Evolutionary conservation across 371 early-diverging fungal genomes (phyloP), one percentile per base, ranked within the genome.

Genomic region (Mucor piriformis): DNA sequence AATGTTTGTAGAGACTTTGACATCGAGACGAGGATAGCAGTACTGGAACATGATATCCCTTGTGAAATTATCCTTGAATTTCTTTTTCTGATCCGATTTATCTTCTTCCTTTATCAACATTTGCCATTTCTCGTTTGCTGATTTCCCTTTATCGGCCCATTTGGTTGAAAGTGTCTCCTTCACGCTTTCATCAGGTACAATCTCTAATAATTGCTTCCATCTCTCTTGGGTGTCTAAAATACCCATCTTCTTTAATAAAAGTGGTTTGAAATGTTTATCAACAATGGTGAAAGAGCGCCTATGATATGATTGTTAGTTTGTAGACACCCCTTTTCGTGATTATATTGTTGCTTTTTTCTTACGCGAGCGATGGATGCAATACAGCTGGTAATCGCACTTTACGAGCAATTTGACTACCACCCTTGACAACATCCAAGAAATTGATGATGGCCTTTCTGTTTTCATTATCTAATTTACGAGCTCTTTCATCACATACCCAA

Each of bases 401-500:
- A 52, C 81, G 78, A 15, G 74, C 70, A 56, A 80, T 69, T 42
- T 90, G 82, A 3, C 87, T 78, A n/a, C 94, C 92, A 13, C 94
- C 96, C 70, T 90, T 91, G 62, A 95, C 73, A 13, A 96, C 81
- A 57, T 90, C 90, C 35, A 98, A 54, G 72, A 93, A 99, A 18
- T 79, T 79, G 0, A 94, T 89, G 53, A 99, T 89, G 0, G 95
- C 92, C 47, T 83, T 82, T 59, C 99, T 74, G 13, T 84, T 87
- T n/a, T 88, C 86, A 43, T 89, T 88, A 46, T 81, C 83, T 57
- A 98, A 68, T 50, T 82, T 69, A 7, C 92, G 79, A 12, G 99
- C 97, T 18, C 89, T 77, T 58, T 91, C 87, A 73, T 99, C 99
- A 56, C 88, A 91, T 13, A 99, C 94, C 99, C 99, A 99, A 76